Conservation (phyloP, 148 eudicot genomes). For the Mesembryanthemum crystallinum region DNA sequence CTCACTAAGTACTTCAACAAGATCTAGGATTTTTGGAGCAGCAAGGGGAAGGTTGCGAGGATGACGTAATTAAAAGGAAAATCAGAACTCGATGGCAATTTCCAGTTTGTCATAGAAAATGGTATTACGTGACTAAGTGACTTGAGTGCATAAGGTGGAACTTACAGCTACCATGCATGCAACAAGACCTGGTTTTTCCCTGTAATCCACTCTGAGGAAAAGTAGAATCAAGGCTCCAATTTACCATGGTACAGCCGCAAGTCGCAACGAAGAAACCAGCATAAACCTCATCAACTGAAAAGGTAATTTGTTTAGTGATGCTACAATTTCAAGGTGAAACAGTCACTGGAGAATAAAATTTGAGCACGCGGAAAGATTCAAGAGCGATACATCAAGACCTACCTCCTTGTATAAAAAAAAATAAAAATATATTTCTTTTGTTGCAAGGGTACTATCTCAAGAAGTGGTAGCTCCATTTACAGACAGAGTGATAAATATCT, state of each 20-base stretch:
- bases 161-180: conserved; percentile 89
- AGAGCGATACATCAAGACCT: neutral
- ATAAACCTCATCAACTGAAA: conserved; percentile 45
- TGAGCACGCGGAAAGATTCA: too few relatives aligned
- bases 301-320: neutral
- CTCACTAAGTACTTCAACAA: neutral
- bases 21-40: too few relatives aligned
- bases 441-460: too few relatives aligned
- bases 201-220: conserved; percentile 67
- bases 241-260: conserved; percentile 87
- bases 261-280: conserved; percentile 79
- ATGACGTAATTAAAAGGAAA: too few relatives aligned
- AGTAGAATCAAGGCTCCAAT: conserved; percentile 78
- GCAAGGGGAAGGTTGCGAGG: neutral
- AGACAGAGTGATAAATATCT: too few relatives aligned
- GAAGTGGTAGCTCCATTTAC: too few relatives aligned
- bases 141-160: conserved; percentile 9
- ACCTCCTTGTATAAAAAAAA: too few relatives aligned
- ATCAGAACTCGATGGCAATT: neutral
- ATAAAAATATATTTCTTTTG: too few relatives aligned
- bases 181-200: conserved; percentile 90
- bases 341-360: neutral
- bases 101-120: neutral
- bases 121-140: neutral
- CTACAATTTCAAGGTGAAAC: neutral